Base-by-base conservation (phyloP, 208 protist genomes). In the Crithidia fasciculata region DNA sequence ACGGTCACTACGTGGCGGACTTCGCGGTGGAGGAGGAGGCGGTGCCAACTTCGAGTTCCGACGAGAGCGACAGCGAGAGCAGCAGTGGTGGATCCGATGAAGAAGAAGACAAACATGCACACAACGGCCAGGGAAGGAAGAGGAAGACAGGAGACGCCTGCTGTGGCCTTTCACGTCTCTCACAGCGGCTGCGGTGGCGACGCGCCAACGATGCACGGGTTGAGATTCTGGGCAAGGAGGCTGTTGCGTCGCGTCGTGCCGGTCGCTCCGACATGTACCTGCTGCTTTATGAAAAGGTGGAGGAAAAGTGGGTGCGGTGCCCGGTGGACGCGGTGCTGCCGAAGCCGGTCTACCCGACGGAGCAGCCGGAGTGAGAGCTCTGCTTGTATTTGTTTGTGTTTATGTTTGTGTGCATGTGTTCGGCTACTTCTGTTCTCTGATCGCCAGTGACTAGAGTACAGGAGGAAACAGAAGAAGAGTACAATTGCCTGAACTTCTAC, bases 1-100 rank as follows among this genome's bases (percentile, higher is more conserved):
- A 60, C 52, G 89, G 89, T 8, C 89, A 94, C 77, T 94, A 94
- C 77, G 76, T 91, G 2, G 69, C 89, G 6, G 80, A 91, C 55
- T 94, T 94, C 47, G 77, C 74, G 7, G 74, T 82, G 8, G 60
- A 74, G 8, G 59, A 53, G 10, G 65, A 73, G 6, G n/a, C 39
- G 43, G 52, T 28, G 65, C 15, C 28, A 1, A 28, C 28, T 28
- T 28, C 28, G 28, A 28, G 28, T 28, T 28, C 28, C 28, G 16
- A 50, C 5, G 15, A 15, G 9, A 56, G 12, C 13, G 28, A 47
- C 60, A 39, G 9, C 19, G 8, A 4, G 37, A 28, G 54, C 8
- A 16, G 41, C 41, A 54, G 41, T 18, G 40, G 58, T 8, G 8
- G 2, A 3, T 16, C 8, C 0, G n/a, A 19, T 15, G 64, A 69